Base-by-base conservation (phyloP, 176 grass and related monocot genomes). In the Oryza glumipatula region DNA sequence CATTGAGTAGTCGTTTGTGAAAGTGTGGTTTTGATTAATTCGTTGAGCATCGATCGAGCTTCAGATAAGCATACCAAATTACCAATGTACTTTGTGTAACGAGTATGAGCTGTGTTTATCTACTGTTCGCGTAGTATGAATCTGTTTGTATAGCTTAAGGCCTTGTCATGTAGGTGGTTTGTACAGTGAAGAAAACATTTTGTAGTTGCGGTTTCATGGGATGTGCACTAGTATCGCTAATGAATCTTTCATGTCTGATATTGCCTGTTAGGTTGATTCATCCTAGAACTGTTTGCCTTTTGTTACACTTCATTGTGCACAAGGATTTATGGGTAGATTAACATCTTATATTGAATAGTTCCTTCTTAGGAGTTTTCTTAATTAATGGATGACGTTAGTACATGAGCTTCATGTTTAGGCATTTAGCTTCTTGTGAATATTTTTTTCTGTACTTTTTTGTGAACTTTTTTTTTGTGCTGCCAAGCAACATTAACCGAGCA, bases 361-460 rank as follows among this genome's bases (percentile, higher is more conserved):
- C 68, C 4, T 22, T 6, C 13, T 74, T n/a, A 23, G 22, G 6
- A 72, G 58, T 67, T 35, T 79, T 14, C 5, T 5, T 61, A 16
- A 41, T 12, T 81, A 56, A 64, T 76, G 32, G 74, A 74, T 48
- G 41, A 3, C 26, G 63, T 17, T 3, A 19, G 22, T 47, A 16
- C 68, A 52, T 68, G 45, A 36, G 48, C 35, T 74, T 74, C 32
- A 49, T 2, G 17, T 61, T 87, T 30, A 41, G 39, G 39, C 39
- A 41, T 41, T 41, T 41, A 71, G 19, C 72, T 69, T 72, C 48
- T 24, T 82, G 24, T n/a, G 11, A 83, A 41, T 72, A 39, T 38
- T 46, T 22, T 22, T 16, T 75, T 35, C 15, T 16, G 22, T 68
- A 58, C 16, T 21, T 71, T 30, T 14, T 12, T 72, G 26, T 63